Evolutionary conservation across 495 filamentous ascomycete genomes (phyloP).

Genomic region (Xylaria bambusicola): DNA sequence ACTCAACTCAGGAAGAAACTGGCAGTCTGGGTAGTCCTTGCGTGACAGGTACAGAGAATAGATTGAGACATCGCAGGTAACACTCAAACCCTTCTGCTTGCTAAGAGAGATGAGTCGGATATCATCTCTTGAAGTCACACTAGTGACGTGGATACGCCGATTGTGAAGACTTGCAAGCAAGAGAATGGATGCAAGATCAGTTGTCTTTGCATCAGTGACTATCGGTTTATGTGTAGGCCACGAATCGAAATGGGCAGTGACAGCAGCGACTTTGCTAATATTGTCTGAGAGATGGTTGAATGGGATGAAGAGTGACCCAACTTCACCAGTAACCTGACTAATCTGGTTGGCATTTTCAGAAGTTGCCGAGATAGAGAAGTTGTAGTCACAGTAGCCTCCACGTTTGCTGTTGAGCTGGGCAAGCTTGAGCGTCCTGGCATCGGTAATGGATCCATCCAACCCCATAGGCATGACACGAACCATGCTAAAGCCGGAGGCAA

Average conservation of each 20-base stretch:
- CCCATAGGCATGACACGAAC: slow-evolving; percentile 80
- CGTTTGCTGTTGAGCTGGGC: slow-evolving; percentile 74
- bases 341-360: slow-evolving; percentile 76
- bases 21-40: slow-evolving; percentile 71
- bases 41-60: slow-evolving; percentile 79
- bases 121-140: slow-evolving; percentile 79
- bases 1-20: slow-evolving; percentile 64
- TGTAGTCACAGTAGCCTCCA: slow-evolving; percentile 76
- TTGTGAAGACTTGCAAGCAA: slow-evolving; percentile 80
- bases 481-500: slow-evolving; percentile 81
- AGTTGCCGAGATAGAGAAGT: slow-evolving; percentile 81
- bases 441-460: slow-evolving; percentile 69
- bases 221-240: slow-evolving; percentile 85
- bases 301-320: slow-evolving; percentile 83
- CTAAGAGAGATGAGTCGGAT: slow-evolving; percentile 77
- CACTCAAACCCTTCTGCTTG: slow-evolving; percentile 80
- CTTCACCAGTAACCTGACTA: slow-evolving; percentile 68
- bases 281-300: slow-evolving; percentile 87
- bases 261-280: slow-evolving; percentile 82
- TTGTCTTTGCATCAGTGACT: slow-evolving; percentile 82
- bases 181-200: slow-evolving; percentile 77
- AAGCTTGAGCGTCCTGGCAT: slow-evolving; percentile 69
- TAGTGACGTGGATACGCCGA: slow-evolving; percentile 82
- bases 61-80: slow-evolving; percentile 82
- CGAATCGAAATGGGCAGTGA: slow-evolving; percentile 76